These are phyloP conservation scores for Pseudonitzschia multistriata DNA, from an alignment of 108 stramenopile genomes.

Conservation along the genomic window DNA sequence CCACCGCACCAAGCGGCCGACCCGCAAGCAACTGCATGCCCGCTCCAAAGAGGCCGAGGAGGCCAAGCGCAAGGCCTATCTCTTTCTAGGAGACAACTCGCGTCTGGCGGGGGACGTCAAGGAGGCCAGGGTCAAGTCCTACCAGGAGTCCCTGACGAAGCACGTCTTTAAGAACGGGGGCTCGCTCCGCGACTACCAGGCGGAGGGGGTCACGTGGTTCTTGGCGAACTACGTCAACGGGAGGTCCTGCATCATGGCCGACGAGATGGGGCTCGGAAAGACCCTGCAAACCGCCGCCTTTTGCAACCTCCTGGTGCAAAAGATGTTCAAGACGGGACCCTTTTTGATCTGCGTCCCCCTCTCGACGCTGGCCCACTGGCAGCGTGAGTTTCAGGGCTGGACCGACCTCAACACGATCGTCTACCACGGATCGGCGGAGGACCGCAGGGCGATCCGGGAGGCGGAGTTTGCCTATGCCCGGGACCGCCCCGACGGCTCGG, in stretches of 20 bases:
- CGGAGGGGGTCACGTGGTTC: constrained; percentile 93
- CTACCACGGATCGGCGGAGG: constrained; percentile 86
- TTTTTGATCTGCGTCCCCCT: constrained; percentile 92
- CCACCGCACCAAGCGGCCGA: constrained; percentile 48
- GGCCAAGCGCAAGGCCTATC: constrained; percentile 54
- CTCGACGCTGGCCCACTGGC: constrained; percentile 94
- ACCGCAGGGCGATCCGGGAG: constrained; percentile 74
- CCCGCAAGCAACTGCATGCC: constrained; percentile 37
- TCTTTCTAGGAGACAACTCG: constrained; percentile 65
- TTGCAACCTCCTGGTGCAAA: constrained; percentile 56
- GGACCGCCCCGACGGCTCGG: constrained; percentile 48
- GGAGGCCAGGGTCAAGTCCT: constrained; percentile 45
- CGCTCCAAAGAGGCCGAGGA: constrained; percentile 29
- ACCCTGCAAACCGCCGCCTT: constrained; percentile 88
- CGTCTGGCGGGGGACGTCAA: constrained; percentile 35
- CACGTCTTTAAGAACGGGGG: constrained; percentile 76
- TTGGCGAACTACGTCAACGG: constrained; percentile 74
- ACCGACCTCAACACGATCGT: constrained; percentile 94
- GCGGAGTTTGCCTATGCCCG: constrained; percentile 75
- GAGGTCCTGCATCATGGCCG: constrained; percentile 88
- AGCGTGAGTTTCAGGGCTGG: constrained; percentile 89
- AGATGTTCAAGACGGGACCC: constrained; percentile 58
- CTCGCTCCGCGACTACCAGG: constrained; percentile 89
- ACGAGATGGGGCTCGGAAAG: constrained; percentile 97
- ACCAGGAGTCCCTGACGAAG: constrained; percentile 51